These are phyloP conservation scores for Mycena capillaripes DNA, from an alignment of 768 basidiomycete genomes.

Conservation along the genomic window DNA sequence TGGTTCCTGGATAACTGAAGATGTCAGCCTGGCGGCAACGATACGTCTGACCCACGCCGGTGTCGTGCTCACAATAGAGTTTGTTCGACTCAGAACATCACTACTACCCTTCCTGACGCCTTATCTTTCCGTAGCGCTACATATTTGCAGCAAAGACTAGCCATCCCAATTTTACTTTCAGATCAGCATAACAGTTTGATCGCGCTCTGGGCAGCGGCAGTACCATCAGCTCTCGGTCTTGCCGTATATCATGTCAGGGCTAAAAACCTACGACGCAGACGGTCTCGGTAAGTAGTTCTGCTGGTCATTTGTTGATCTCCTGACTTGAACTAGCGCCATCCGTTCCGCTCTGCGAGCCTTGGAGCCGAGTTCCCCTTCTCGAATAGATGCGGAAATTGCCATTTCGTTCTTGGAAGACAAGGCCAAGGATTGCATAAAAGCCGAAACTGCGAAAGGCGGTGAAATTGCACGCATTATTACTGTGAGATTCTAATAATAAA, in stretches of 20 bases:
- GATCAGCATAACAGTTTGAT: slow-evolving; percentile 60
- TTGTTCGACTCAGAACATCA: slow-evolving; percentile 47
- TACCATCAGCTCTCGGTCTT: slow-evolving; percentile 68
- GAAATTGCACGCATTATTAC: slow-evolving; percentile 37
- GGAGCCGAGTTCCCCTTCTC: slow-evolving; percentile 74
- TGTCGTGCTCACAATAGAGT: slow-evolving; percentile 71
- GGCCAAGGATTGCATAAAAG: slow-evolving; percentile 72
- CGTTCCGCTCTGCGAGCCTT: slow-evolving; percentile 72
- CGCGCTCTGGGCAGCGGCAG: slow-evolving; percentile 63
- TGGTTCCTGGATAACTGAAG: slow-evolving; percentile 65
- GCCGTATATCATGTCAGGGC: slow-evolving; percentile 68
- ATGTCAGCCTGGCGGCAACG: slow-evolving; percentile 57
- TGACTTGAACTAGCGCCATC: slow-evolving; percentile 66
- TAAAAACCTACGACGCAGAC: neutral
- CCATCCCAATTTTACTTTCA: slow-evolving; percentile 71
- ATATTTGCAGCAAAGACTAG: slow-evolving; percentile 70
- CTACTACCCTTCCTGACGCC: too few species aligned
- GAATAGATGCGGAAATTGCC: slow-evolving; percentile 75
- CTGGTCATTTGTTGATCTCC: neutral
- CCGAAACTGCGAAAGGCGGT: slow-evolving; percentile 81
- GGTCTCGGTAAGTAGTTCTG: slow-evolving; percentile 15
- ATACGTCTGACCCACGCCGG: slow-evolving; percentile 61
- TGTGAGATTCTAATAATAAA: slow-evolving; percentile 12
- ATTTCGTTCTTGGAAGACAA: slow-evolving; percentile 74
- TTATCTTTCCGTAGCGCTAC: slow-evolving; percentile 54